Base-by-base conservation (phyloP, 768 basidiomycete species). In the Lactarius indigo region DNA sequence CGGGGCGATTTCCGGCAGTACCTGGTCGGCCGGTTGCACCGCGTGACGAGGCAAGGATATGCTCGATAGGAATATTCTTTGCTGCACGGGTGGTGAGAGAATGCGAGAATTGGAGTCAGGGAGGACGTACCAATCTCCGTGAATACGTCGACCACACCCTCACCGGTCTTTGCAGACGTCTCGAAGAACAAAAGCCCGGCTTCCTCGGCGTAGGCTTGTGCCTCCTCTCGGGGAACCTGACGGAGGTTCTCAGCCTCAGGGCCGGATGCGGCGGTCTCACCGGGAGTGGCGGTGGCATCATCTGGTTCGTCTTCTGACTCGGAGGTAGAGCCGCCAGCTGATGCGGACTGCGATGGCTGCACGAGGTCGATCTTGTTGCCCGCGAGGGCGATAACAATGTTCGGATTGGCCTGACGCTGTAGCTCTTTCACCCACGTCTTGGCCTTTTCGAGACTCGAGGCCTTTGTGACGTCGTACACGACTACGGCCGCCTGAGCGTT, bases 341-440 rank as follows among this genome's bases (percentile, higher is more conserved):
- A 73, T 37, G 84, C 80, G 5, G 86, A 81, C 6, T 83, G 70
- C 9, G 89, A 84, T 8, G 87, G 75, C 74, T 90, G 89, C 31
- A 93, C 90, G 69, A 96, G 85, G 80, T 98, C 90, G 69, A 98
- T 85, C 79, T 99, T 98, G 85, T 99, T 99, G 35, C 97, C 97
- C 13, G 94, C 94, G 60, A 99, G 87, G 7, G 96, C 96, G 73
- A 99, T 98, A 75, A 99, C 96, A 74, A 98, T 98, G 76, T 98
- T 98, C 41, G 96, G 96, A 76, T 98, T 97, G 28, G 97, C 97
- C 75, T 99, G 97, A 70, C 97, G 87, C 76, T 99, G 97, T 28
- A 99, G 84, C 78, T 99, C 97, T 81, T 97, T 98, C 65, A 99
- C 95, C 97, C 97, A 99, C 35, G 96, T 94, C 82, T 98, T 98